These are phyloP conservation scores for Cutaneotrichosporon arboriforme DNA, from an alignment of 1,284 basidiomycete species.

Conservation along the genomic window DNA sequence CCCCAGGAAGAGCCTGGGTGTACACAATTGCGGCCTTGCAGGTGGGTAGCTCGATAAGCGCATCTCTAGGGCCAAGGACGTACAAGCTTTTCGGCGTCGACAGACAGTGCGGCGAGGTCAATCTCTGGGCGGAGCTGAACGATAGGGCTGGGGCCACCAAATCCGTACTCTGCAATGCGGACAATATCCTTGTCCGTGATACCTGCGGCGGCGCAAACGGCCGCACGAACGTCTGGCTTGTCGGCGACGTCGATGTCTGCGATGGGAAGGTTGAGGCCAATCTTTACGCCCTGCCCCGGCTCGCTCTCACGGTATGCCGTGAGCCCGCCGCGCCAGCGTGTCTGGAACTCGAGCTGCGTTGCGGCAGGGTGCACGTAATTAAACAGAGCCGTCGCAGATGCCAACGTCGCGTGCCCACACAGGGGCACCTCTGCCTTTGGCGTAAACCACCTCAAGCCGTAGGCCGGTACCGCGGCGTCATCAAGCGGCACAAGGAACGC, in stretches of 20 bases:
- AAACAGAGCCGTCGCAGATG: slow-evolving; percentile 31
- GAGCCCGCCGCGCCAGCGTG: slow-evolving; percentile 30
- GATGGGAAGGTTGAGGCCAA: slow-evolving; percentile 72
- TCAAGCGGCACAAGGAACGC: slow-evolving; percentile 28
- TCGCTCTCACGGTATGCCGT: slow-evolving; percentile 18
- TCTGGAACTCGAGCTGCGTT: slow-evolving; percentile 23
- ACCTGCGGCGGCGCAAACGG: not conserved
- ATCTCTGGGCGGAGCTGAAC: slow-evolving; percentile 9
- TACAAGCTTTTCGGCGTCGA: slow-evolving; percentile 10
- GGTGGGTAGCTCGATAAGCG: not conserved
- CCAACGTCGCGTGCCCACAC: slow-evolving; percentile 42
- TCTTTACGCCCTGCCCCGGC: slow-evolving; percentile 11
- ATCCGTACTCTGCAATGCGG: slow-evolving; percentile 13
- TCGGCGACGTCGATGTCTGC: slow-evolving; percentile 4
- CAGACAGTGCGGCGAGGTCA: slow-evolving; percentile 20
- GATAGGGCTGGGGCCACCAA: slow-evolving; percentile 6
- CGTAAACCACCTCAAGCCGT: slow-evolving; percentile 39
- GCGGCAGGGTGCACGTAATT: slow-evolving; percentile 19
- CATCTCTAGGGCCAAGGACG: not conserved
- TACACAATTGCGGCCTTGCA: slow-evolving; percentile 9
- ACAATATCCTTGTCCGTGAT: slow-evolving; percentile 6
- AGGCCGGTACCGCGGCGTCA: slow-evolving; percentile 15
- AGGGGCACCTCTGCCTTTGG: slow-evolving; percentile 35
- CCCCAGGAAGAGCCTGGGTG: slow-evolving; percentile 25
- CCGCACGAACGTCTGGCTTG: not conserved